phyloP scores from a whole-genome alignment of 78 protist genomes.

The Mantamonas sphyraenae region DNA sequence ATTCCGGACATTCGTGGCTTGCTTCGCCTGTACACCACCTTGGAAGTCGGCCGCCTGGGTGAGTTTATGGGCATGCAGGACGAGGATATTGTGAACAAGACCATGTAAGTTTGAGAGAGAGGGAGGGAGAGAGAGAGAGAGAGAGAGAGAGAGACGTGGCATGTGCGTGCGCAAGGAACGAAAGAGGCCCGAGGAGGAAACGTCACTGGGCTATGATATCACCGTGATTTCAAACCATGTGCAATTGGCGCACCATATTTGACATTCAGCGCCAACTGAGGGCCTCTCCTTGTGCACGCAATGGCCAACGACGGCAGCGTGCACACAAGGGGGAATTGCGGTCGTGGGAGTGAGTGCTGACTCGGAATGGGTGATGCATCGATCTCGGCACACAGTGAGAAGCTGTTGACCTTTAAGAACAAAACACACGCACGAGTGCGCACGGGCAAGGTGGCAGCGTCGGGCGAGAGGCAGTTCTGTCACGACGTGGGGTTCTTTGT shows the following conservation, averaged over 20 bases:
- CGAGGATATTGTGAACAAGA: conserved; percentile 22
- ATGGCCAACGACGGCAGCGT: too few species aligned
- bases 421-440: neutral
- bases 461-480: neutral
- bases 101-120: too few species aligned
- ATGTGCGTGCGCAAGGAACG: conserved; percentile 71
- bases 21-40: conserved; percentile 72
- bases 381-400: neutral
- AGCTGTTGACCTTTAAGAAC: neutral
- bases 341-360: too few species aligned
- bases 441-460: neutral
- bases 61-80: conserved; percentile 43
- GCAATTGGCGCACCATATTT: conserved; percentile 24
- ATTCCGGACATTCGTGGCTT: conserved; percentile 66
- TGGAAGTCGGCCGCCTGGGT: conserved; percentile 47
- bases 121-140: too few species aligned
- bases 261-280: neutral
- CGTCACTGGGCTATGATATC: conserved; percentile 18
- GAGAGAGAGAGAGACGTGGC: too few species aligned
- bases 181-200: conserved; percentile 32
- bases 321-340: too few species aligned
- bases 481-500: too few species aligned
- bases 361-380: conserved; percentile 39
- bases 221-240: conserved; percentile 29
- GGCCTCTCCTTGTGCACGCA: too few species aligned